Evolutionary conservation across 2,329 filamentous ascomycete species (phyloP).

Genomic region (Colletotrichum horii): DNA sequence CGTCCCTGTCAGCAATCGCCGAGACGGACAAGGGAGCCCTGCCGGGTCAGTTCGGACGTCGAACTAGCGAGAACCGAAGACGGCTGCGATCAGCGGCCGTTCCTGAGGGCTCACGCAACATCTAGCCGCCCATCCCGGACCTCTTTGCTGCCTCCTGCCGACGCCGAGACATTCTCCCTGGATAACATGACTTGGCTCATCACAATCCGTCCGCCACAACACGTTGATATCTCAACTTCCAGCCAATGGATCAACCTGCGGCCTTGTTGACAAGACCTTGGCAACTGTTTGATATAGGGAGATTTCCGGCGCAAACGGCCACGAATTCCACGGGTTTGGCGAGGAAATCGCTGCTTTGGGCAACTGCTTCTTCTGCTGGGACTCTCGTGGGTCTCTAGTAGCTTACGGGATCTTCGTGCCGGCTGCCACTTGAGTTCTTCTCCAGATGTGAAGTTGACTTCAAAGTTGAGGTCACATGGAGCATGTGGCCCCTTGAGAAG

Average conservation of each 20-base stretch:
- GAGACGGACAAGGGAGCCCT: conserved; percentile 9
- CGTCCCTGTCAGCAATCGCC: not conserved
- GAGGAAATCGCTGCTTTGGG: not conserved
- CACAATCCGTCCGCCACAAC: not conserved
- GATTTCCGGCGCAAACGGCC: not conserved
- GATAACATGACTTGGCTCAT: conserved; percentile 2
- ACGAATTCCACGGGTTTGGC: not conserved
- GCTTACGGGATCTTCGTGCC: not conserved
- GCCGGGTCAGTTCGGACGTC: not conserved
- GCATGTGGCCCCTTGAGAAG: not conserved
- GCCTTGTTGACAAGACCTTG: conserved; percentile 12
- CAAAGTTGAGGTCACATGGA: not conserved
- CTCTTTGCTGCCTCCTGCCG: not conserved
- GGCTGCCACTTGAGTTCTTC: not conserved
- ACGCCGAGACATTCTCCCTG: conserved; percentile 6
- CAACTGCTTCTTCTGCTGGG: not conserved
- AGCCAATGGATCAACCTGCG: not conserved
- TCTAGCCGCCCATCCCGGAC: not conserved
- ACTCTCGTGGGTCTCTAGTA: not conserved
- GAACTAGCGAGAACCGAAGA: not conserved
- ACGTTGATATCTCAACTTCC: not conserved
- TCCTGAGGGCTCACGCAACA: not conserved
- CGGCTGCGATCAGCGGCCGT: conserved; percentile 7
- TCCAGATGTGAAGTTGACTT: not conserved
- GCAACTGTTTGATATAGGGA: not conserved